Evolutionary conservation across 345 rosid species (phyloP).

Genomic region (Camelina hispida): DNA sequence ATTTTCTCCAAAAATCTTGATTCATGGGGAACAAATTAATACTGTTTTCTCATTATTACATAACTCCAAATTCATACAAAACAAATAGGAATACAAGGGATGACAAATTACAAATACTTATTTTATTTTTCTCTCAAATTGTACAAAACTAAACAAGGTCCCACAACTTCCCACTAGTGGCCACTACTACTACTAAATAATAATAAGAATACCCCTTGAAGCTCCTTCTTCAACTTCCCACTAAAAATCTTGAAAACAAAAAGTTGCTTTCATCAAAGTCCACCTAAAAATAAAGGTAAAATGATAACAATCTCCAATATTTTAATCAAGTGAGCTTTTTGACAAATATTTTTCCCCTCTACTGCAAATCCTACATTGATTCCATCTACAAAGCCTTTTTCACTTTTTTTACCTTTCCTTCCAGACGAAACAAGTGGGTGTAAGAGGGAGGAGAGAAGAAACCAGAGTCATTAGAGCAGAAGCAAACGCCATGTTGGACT

Average conservation of each 20-base stretch:
- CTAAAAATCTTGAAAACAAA: conserved; percentile 43
- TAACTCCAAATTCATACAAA: conserved; percentile 20
- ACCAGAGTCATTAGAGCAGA: conserved; percentile 35
- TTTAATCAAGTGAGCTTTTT: conserved; percentile 58
- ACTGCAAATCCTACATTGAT: no score
- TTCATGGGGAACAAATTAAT: neutral
- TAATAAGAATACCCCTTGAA: conserved; percentile 44
- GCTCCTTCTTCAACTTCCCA: conserved; percentile 48
- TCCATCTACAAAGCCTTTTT: conserved; percentile 7
- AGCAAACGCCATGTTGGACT: conserved; percentile 47
- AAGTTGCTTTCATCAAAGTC: conserved; percentile 72
- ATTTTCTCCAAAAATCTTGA: neutral
- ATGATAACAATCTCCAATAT: conserved; percentile 43
- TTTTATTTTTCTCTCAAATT: conserved; percentile 40
- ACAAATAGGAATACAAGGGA: conserved; percentile 17
- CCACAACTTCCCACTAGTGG: conserved; percentile 56
- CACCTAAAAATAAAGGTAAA: conserved; percentile 54
- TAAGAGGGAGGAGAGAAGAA: conserved; percentile 43
- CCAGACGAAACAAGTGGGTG: conserved; percentile 29
- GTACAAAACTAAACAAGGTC: conserved; percentile 53
- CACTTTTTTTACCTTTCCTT: conserved; percentile 31
- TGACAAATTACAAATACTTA: conserved; percentile 31
- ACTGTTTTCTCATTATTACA: conserved; percentile 10
- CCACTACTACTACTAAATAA: conserved; percentile 57
- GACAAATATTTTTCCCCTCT: conserved; percentile 47